Conservation (phyloP, 441 rosid species). For the Erysimum cheiri region DNA sequence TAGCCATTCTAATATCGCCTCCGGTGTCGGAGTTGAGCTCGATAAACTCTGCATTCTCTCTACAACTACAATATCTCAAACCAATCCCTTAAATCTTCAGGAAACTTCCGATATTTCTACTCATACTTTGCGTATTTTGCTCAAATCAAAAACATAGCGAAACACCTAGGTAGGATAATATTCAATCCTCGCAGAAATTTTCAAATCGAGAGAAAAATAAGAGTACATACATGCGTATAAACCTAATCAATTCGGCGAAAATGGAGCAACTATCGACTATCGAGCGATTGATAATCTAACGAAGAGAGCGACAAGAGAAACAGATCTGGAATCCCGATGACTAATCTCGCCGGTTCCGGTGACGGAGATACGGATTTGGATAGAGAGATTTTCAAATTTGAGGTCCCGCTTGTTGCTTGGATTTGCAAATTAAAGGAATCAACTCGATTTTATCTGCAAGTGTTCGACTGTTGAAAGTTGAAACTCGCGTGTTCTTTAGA, state of each 20-base stretch:
- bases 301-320: background rate
- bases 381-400: conserved; percentile 16
- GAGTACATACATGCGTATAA: background rate
- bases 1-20: conserved; percentile 83
- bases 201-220: background rate
- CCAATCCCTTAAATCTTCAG: conserved; percentile 20
- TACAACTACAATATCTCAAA: background rate
- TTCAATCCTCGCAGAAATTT: background rate
- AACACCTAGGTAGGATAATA: background rate
- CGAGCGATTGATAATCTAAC: background rate
- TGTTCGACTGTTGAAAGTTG: conserved; percentile 21
- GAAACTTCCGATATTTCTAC: background rate
- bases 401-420: conserved; percentile 46
- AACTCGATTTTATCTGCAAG: conserved; percentile 6
- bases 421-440: conserved; percentile 19
- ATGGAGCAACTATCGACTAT: background rate
- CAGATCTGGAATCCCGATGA: conserved; percentile 24
- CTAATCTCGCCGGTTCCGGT: conserved; percentile 19
- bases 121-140: background rate
- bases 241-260: background rate
- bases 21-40: conserved; percentile 64
- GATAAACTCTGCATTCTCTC: conserved; percentile 60
- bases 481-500: conserved; percentile 4
- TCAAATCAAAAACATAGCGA: conserved; percentile 19
- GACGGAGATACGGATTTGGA: conserved; percentile 19